phyloP scores from a whole-genome alignment of 306 rosid species.

The Ceratonia siliqua region DNA sequence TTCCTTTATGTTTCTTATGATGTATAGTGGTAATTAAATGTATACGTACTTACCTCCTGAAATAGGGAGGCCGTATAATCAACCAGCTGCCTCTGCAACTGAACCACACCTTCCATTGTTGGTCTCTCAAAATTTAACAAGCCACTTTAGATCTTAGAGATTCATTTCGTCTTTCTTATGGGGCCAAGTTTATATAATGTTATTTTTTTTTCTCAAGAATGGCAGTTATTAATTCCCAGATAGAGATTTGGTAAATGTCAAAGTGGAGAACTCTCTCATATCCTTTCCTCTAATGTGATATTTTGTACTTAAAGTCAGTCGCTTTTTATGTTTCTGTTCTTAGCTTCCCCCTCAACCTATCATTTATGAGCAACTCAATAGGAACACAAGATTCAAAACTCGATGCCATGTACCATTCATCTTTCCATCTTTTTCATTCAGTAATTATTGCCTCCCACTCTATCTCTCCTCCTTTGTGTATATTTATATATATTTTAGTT shows the following conservation, averaged over 20 bases:
- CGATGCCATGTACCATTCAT: constrained; percentile 40
- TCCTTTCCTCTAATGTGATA: neutral
- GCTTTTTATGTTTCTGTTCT: constrained; percentile 33
- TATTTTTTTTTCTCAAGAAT: constrained; percentile 12
- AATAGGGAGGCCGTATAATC: constrained; percentile 64
- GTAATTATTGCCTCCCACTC: constrained; percentile 40
- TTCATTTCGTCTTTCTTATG: constrained; percentile 23
- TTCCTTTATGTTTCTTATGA: neutral
- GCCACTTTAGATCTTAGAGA: constrained; percentile 29
- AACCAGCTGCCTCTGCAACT: constrained; percentile 56
- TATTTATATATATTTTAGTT: too few species aligned
- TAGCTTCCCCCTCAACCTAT: constrained; percentile 38
- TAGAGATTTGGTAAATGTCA: constrained; percentile 16
- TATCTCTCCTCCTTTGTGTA: neutral
- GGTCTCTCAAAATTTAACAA: constrained; percentile 22
- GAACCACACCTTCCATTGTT: constrained; percentile 54
- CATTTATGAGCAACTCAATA: constrained; percentile 34
- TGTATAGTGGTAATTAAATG: constrained; percentile 10
- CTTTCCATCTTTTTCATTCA: constrained; percentile 34
- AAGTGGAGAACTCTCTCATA: neutral
- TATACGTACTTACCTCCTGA: constrained; percentile 57
- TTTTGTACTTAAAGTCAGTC: constrained; percentile 26
- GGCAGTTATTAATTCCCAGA: constrained; percentile 20
- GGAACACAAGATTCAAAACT: constrained; percentile 49
- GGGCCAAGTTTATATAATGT: constrained; percentile 25